Evolutionary conservation across 805 yeast genomes (phyloP).

Genomic region (Cyberlindnera suaveolens): DNA sequence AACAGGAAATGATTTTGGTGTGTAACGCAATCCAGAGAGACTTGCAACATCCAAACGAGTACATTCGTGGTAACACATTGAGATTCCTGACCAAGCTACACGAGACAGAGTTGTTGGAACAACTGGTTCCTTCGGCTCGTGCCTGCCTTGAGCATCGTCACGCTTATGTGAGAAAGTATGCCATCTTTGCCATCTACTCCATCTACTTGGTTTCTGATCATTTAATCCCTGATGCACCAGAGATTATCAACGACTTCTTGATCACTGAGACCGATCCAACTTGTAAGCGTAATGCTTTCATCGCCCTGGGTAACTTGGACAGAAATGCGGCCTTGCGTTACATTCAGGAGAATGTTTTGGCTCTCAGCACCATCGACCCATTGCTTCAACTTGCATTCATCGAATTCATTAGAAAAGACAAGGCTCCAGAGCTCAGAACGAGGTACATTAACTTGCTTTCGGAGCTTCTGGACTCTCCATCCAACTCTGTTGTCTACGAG

Average conservation of each 20-base stretch:
- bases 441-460: slow-evolving; percentile 68
- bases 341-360: slow-evolving; percentile 61
- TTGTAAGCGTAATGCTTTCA: slow-evolving; percentile 92
- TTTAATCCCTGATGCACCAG: slow-evolving; percentile 93
- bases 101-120: slow-evolving; percentile 92
- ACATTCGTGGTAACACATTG: slow-evolving; percentile 90
- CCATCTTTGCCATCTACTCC: slow-evolving; percentile 83
- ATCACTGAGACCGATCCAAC: slow-evolving; percentile 84
- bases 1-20: slow-evolving; percentile 97
- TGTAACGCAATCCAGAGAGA: slow-evolving; percentile 98
- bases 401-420: slow-evolving; percentile 83
- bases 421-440: slow-evolving; percentile 55
- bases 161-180: slow-evolving; percentile 96
- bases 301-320: slow-evolving; percentile 74
- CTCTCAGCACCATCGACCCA: slow-evolving; percentile 67
- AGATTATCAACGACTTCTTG: slow-evolving; percentile 66
- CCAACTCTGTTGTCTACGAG: slow-evolving; percentile 78
- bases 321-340: slow-evolving; percentile 80
- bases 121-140: slow-evolving; percentile 88
- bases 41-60: slow-evolving; percentile 96
- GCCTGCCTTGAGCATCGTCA: slow-evolving; percentile 92
- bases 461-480: slow-evolving; percentile 63
- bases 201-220: slow-evolving; percentile 79
- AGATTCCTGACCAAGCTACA: slow-evolving; percentile 85
- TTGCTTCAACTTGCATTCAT: slow-evolving; percentile 83